Base-by-base conservation (phyloP, 371 early-diverging fungal species). In the Chytridium lagenaria region DNA sequence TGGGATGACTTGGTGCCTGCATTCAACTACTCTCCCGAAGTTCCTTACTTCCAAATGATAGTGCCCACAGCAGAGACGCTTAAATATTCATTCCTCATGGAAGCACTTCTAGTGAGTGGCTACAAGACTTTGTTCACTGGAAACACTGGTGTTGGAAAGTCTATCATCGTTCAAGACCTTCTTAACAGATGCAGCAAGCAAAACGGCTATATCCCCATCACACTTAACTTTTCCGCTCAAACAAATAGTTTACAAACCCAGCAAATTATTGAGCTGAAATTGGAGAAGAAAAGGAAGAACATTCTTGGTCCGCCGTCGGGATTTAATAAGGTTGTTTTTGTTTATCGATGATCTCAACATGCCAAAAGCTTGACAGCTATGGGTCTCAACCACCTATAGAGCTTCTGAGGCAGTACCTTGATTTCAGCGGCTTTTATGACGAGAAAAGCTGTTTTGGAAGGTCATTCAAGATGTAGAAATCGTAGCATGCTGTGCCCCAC, bases 321-420 rank as follows among this genome's bases (percentile, higher is more conserved):
- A 1, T 74, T 68, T 51, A 74, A 69, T 28, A 82, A 79, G 63
- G 74, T 85, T 57, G 82, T 84, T 23, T 49, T 85, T 33, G n/a
- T 85, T 85, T 73, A 82, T 85, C 1, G 86, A 85, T 65, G 86
- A 85, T 67, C 67, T 85, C 50, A 85, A 85, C 59, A 85, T 85
- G 84, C 84, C 86, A 23, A 84, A 84, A 59, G n/a, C 71, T 78
- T n/a, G 85, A 85, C 57, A 81, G 83, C 1, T 85, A 85, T 59
- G 85, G 85, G n/a, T 80, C 85, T 16, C 85, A 85, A 39, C 83
- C 85, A 50, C 79, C 84, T 0, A 84, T 85, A 57, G 85, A 85
- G 63, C 67, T 85, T 10, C 68, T 85, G 1, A 52, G 85, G 34
- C 85, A 85, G 70, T 85, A 84, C 44, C 55, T 85, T 22, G 83